A percentile compares a stretch with the other conserved stretches of the same genome.
Conservation (phyloP, 305 asterid species). For the Lippia alba region DNA sequence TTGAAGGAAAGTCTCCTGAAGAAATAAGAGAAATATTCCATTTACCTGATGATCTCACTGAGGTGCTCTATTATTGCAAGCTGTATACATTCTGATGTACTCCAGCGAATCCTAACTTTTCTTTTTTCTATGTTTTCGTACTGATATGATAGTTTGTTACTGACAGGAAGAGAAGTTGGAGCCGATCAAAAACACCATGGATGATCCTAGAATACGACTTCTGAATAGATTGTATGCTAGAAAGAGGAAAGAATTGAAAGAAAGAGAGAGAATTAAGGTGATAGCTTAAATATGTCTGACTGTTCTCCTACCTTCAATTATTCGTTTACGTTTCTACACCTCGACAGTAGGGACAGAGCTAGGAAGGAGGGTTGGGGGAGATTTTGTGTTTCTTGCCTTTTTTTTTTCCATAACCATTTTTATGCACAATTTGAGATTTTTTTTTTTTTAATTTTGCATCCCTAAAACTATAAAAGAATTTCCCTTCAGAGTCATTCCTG, state of each 20-base stretch:
- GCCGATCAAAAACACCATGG: slow-evolving; percentile 79
- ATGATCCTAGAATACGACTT: slow-evolving; percentile 85
- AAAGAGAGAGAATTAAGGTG: slow-evolving; percentile 74
- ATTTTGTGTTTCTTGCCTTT: too few species aligned
- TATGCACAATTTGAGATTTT: too few species aligned
- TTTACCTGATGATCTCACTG: slow-evolving; percentile 89
- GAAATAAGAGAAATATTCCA: slow-evolving; percentile 85
- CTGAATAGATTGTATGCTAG: slow-evolving; percentile 84
- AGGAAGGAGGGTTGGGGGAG: too few species aligned
- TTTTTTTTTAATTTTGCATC: too few species aligned
- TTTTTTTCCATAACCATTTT: too few species aligned
- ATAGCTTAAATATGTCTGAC: slow-evolving; percentile 19
- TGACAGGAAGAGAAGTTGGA: slow-evolving; percentile 90
- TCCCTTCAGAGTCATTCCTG: too few species aligned
- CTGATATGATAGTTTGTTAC: slow-evolving; percentile 33
- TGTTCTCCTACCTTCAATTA: slow-evolving; percentile 15
- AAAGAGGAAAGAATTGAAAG: slow-evolving; percentile 85
- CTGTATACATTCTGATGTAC: slow-evolving; percentile 46
- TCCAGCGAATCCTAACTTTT: slow-evolving; percentile 1
- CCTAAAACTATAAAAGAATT: too few species aligned
- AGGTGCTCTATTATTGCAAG: slow-evolving; percentile 66
- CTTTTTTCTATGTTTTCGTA: slow-evolving; percentile 23
- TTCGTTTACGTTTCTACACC: slow-evolving; percentile 23
- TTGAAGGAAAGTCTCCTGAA: slow-evolving; percentile 80
- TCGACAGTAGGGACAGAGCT: background rate